Conservation (phyloP, 2,329 filamentous ascomycete species). For the Eutypella sp. region DNA sequence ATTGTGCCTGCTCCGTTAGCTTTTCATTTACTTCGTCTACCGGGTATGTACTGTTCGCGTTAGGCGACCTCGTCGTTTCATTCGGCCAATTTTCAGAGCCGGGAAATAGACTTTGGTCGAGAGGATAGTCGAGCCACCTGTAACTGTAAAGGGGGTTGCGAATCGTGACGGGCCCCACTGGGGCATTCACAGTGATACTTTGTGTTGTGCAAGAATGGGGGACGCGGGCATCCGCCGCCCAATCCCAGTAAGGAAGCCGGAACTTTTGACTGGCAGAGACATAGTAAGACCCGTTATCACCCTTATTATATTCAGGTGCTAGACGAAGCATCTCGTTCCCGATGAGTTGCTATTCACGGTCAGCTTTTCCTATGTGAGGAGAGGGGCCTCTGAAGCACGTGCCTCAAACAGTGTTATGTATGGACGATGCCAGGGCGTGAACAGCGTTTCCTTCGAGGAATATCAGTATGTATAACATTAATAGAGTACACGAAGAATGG, state of each 20-base stretch:
- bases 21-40: slow-evolving; percentile 32
- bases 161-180: slow-evolving; percentile 33
- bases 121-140: slow-evolving; percentile 37
- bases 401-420: slow-evolving; percentile 52
- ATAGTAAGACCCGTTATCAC: slow-evolving; percentile 31
- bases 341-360: slow-evolving; percentile 43
- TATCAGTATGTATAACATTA: background rate
- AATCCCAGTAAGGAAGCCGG: slow-evolving; percentile 52
- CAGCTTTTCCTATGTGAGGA: slow-evolving; percentile 4
- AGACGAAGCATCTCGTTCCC: slow-evolving; percentile 41
- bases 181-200: slow-evolving; percentile 36
- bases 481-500: background rate
- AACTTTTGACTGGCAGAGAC: slow-evolving; percentile 39
- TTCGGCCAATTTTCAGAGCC: slow-evolving; percentile 26
- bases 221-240: slow-evolving; percentile 38
- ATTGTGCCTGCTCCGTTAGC: slow-evolving; percentile 20
- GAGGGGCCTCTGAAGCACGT: slow-evolving; percentile 7
- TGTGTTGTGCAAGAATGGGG: slow-evolving; percentile 34
- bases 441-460: slow-evolving; percentile 39
- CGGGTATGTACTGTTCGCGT: slow-evolving; percentile 30
- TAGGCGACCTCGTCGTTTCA: slow-evolving; percentile 36
- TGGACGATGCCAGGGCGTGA: slow-evolving; percentile 52
- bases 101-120: slow-evolving; percentile 30
- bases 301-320: slow-evolving; percentile 39
- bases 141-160: slow-evolving; percentile 51